A percentile compares a stretch with the other conserved stretches of the same genome.
Evolutionary conservation across 148 eudicot species (phyloP).

Genomic region (Spergularia bocconei): DNA sequence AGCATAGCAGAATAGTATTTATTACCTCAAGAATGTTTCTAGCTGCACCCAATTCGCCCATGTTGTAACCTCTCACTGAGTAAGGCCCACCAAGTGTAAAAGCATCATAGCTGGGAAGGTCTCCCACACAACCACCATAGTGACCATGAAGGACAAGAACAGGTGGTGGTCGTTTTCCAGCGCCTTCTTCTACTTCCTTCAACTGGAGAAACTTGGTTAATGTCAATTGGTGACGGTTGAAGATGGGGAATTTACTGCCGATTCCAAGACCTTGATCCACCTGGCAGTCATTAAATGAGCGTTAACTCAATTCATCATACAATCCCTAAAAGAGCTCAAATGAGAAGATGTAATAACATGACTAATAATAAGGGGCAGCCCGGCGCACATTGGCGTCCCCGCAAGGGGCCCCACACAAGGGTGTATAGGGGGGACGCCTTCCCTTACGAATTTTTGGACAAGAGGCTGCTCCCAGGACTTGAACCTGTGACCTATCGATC

Average conservation of each 20-base stretch:
- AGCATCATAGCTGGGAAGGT: conserved; percentile 96
- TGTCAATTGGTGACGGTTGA: conserved; percentile 89
- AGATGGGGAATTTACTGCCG: conserved; percentile 84
- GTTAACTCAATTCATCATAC: neutral
- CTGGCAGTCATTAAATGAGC: conserved; percentile 48
- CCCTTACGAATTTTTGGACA: too few relatives aligned
- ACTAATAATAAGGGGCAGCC: too few relatives aligned
- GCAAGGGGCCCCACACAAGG: too few relatives aligned
- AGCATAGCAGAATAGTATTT: conserved; percentile 8
- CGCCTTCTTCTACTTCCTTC: conserved; percentile 87
- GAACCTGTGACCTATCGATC: too few relatives aligned
- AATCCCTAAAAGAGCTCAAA: too few relatives aligned
- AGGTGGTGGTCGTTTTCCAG: conserved; percentile 92
- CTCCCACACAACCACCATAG: conserved; percentile 98
- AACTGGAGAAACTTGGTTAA: conserved; percentile 75
- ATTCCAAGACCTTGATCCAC: conserved; percentile 95
- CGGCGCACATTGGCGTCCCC: too few relatives aligned
- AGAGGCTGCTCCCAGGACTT: too few relatives aligned
- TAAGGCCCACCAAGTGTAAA: conserved; percentile 97
- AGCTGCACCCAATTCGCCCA: conserved; percentile 99
- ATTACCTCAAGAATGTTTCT: conserved; percentile 91
- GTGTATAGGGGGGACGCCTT: too few relatives aligned
- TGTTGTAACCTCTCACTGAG: conserved; percentile 97
- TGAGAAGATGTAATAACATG: too few relatives aligned
- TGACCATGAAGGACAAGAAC: conserved; percentile 94